A percentile compares a stretch with the other conserved stretches of the same genome.
Conservation (phyloP, 345 rosid genomes). For the Laguncularia racemosa region DNA sequence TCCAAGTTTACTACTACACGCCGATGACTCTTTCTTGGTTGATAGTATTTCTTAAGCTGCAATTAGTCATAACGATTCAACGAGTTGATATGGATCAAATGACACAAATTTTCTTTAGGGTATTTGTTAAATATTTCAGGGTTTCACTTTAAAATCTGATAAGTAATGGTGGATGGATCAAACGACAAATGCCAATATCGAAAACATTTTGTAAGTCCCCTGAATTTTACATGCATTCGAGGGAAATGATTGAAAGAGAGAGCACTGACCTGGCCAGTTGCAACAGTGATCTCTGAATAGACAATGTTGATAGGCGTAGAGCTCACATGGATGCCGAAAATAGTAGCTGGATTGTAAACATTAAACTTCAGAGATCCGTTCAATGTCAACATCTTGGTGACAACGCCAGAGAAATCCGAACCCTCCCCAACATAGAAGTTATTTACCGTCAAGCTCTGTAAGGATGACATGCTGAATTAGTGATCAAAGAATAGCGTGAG, state of each 20-base stretch:
- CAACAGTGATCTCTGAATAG: slow-evolving; percentile 48
- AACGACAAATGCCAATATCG: not conserved
- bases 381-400: slow-evolving; percentile 60
- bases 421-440: slow-evolving; percentile 67
- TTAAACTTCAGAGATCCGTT: slow-evolving; percentile 53
- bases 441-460: slow-evolving; percentile 58
- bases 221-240: not conserved
- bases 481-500: too few relatives aligned
- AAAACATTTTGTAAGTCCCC: not conserved
- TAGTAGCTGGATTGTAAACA: slow-evolving; percentile 65
- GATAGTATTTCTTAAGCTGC: slow-evolving; percentile 75
- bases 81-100: not conserved
- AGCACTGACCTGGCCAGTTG: slow-evolving; percentile 52
- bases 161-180: not conserved
- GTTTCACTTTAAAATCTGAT: too few relatives aligned
- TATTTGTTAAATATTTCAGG: too few relatives aligned
- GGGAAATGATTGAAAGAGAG: not conserved
- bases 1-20: slow-evolving; percentile 47
- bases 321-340: slow-evolving; percentile 73
- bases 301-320: slow-evolving; percentile 52
- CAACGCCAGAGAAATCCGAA: slow-evolving; percentile 64
- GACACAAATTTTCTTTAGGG: not conserved
- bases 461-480: not conserved
- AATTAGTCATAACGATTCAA: not conserved
- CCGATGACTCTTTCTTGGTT: slow-evolving; percentile 55